Base-by-base conservation (phyloP, 108 stramenopile genomes). In the Skeletonema menzelii region DNA sequence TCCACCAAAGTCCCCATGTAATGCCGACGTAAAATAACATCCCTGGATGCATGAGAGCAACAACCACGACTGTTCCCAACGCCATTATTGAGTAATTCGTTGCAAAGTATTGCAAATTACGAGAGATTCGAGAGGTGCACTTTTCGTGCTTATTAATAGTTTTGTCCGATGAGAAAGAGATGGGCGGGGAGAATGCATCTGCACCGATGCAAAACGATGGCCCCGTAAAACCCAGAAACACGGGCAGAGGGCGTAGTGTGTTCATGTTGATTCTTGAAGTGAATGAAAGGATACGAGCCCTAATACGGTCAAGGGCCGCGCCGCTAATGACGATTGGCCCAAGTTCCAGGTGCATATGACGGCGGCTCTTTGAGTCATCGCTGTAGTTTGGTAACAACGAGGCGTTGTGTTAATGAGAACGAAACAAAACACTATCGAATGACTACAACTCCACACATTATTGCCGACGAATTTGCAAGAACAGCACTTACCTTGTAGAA, bases 51-150 rank as follows among this genome's bases (percentile, higher is more conserved):
- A 93, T 82, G 56, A 95, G 72, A 3, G 88, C 90, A 49, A 92
- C 87, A 13, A 95, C 88, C 14, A 93, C 27, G 11, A 88, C 83
- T 20, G 89, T 89, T 32, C 89, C 87, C 6, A 65, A 26, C 0
- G 84, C 75, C 40, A 90, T 49, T 17, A 95, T 66, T 13, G 86
- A 87, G 72, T 95, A 95, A 62, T 95, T 95, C 38, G 94, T 90
- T 6, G 92, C 69, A 64, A 95, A 95, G 67, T 83, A 93, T 31
- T 86, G 82, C 47, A 93, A 68, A 67, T 95, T 95, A 12, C 92
- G 76, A 8, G 73, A 75, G 17, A 95, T 14, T 8, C 94, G 86
- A 28, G 87, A 85, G 15, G 70, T 61, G 30, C 93, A 61, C 40
- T 91, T 91, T 83, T 92, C 91, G 12, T 37, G 10, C 12, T 37